Evolutionary conservation across 1,284 basidiomycete genomes (phyloP), one percentile per base, ranked within the genome.

Genomic region (Cryptococcus sp.): DNA sequence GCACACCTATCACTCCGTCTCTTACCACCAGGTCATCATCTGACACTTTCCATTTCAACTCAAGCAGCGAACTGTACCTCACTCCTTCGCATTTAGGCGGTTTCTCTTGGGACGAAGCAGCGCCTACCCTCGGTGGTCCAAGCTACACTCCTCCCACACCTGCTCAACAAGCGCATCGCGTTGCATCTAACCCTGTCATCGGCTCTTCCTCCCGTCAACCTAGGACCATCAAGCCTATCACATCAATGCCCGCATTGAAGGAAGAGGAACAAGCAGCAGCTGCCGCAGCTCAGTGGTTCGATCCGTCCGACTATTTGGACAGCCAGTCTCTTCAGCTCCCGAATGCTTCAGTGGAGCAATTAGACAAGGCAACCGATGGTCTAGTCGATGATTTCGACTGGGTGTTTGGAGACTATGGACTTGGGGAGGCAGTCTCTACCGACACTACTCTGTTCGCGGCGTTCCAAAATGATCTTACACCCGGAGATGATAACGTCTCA

Each of bases 201-300:
- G 61, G 61, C 34, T 48, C 55, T 5, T 50, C 65, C 19, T 34
- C 54, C 23, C 58, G 59, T 6, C 59, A 57, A 39, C 64, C 65
- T 16, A 53, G 62, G 34, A 44, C 55, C 10, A 44, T 68, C 34
- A 64, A 65, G 45, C 58, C 57, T 16, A 57, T 72, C 45, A 41
- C 61, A 10, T 74, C 72, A 29, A 72, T 74, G 72, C 68, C 72
- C 13, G 57, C 67, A 15, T 59, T 74, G 16, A 68, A 61, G 48
- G 72, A 73, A 54, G 70, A 74, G 50, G 65, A 65, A n/a, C 40
- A 57, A 23, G 16, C 34, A 3, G n/a, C 46, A 5, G 37, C 46
- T 5, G 47, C 49, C 5, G 17, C 38, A 4, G 38, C 45, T 15
- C 55, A 59, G 29, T 68, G 67, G 68, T 62, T 69, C 46, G 64